phyloP scores from a whole-genome alignment of 441 rosid species.

The Croton laevigatus region DNA sequence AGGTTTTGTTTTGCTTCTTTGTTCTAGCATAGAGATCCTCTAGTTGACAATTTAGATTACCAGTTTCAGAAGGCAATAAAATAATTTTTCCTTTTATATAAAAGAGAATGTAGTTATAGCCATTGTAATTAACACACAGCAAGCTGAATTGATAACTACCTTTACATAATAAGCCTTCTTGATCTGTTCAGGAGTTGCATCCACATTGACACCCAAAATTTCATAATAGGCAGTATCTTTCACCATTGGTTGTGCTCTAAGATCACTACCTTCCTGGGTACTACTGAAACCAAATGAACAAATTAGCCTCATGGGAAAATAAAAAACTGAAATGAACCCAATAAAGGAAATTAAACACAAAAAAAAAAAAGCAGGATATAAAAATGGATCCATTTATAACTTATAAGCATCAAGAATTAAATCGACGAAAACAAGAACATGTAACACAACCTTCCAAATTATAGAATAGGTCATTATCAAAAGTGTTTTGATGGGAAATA shows the following conservation, averaged over 20 bases:
- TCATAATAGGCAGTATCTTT: conserved; percentile 71
- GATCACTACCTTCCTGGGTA: conserved; percentile 14
- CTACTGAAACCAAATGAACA: conserved; percentile 15
- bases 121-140: background rate
- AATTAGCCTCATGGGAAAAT: conserved; percentile 25
- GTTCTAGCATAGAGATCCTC: background rate
- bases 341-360: background rate
- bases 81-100: background rate
- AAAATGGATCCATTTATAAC: background rate
- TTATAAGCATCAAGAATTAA: conserved; percentile 4
- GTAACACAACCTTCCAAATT: background rate
- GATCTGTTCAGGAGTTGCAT: conserved; percentile 76
- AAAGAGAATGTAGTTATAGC: conserved; percentile 6
- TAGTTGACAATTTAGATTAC: background rate
- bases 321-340: background rate
- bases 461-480: conserved; percentile 1
- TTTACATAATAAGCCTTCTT: conserved; percentile 91
- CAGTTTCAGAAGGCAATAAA: background rate
- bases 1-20: background rate
- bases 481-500: conserved; percentile 7
- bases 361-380: background rate
- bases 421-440: background rate
- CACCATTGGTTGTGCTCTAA: conserved; percentile 44
- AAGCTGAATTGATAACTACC: conserved; percentile 30
- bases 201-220: conserved; percentile 62